Evolutionary conservation across 148 eudicot genomes (phyloP).

Genomic region (Hydrangea macrophylla): DNA sequence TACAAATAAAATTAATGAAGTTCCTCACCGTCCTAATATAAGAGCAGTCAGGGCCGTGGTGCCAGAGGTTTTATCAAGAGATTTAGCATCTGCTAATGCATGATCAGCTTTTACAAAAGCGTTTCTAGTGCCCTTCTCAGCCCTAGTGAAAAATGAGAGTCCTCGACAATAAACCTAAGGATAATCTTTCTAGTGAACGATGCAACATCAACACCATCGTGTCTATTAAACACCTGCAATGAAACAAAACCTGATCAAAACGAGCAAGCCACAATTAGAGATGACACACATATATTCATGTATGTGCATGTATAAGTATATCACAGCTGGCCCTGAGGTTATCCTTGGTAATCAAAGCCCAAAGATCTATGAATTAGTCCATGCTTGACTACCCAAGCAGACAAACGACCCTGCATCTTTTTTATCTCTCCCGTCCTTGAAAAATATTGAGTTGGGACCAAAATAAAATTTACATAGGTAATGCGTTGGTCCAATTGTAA

Average conservation of each 20-base stretch:
- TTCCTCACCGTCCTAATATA: constrained; percentile 50
- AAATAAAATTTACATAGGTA: no score
- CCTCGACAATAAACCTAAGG: constrained; percentile 53
- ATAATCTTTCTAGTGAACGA: constrained; percentile 48
- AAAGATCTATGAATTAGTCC: no score
- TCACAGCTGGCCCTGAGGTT: no score
- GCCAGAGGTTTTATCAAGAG: constrained; percentile 63
- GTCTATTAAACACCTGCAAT: constrained; percentile 69
- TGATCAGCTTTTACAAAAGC: constrained; percentile 67
- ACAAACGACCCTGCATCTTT: no score
- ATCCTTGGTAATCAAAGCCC: no score
- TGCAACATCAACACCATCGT: constrained; percentile 73
- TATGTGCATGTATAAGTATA: no score
- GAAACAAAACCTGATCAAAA: constrained; percentile 5
- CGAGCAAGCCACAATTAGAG: not conserved
- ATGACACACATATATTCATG: no score
- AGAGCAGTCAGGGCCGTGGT: constrained; percentile 66
- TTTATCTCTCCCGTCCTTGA: no score
- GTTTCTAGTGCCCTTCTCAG: constrained; percentile 48
- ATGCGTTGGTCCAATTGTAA: no score
- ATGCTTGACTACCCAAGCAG: no score
- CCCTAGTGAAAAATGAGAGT: constrained; percentile 42
- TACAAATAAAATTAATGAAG: constrained; percentile 2
- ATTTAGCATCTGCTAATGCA: constrained; percentile 48
- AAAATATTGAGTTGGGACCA: no score